Base-by-base conservation (phyloP, 169 alveolate species). In the Eimeria tenella region DNA sequence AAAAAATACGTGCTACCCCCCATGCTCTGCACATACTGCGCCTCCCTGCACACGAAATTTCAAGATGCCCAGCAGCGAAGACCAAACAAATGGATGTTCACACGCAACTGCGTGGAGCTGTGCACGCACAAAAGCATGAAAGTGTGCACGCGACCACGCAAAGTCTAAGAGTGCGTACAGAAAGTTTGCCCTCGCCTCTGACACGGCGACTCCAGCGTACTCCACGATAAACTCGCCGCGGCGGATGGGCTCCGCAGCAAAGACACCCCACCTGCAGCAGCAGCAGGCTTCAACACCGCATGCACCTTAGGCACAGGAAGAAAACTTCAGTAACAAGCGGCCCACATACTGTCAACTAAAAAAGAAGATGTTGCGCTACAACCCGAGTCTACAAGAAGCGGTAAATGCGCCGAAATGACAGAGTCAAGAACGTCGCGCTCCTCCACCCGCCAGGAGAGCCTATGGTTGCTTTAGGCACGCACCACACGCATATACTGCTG, bases 11-110 rank as follows among this genome's bases (percentile, higher is more conserved):
- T 86, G 65, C 68, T 74, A 10, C 96, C 82, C 25, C 94, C 96
- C 92, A 94, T 92, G 75, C 94, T 93, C 88, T 92, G 91, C 71
- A 93, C 90, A 86, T 93, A 95, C 71, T 82, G 95, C 88, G 60
- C 58, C 53, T 86, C 90, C 60, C 96, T 70, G 93, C 93, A 60
- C 90, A 86, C 60, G 49, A 74, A 23, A 91, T 52, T 31, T 68
- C 31, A 73, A 91, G 70, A 91, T 15, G 86, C 13, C 71, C 84
- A 74, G 60, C 65, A 84, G 89, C 31, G n/a, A n/a, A 19, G 60
- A 68, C 65, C 95, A 90, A 75, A 70, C 79, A 94, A 53, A 86
- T 56, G 73, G 23, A 25, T 21, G 58, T 15, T 56, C 42, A 13
- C 53, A 49, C 93, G 6, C 42, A 15, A 25, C 13, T 6, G 31